Percentiles rank a stretch among this genome's conserved stretches.
Evolutionary conservation across 129 eudicot genomes (phyloP).

Genomic region (Pittosporum tobira): DNA sequence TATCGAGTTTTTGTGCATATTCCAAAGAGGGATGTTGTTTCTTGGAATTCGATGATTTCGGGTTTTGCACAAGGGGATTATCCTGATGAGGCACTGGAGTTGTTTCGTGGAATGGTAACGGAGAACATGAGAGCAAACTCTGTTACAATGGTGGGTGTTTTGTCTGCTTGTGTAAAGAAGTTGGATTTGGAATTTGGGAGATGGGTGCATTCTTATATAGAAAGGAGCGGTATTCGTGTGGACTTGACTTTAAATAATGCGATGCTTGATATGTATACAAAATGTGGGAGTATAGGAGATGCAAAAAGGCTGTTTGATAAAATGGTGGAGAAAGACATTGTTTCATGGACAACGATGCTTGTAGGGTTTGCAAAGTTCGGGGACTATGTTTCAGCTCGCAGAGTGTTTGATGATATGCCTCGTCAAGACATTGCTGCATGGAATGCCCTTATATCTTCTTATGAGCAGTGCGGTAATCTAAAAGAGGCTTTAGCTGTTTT

Average conservation of each 20-base stretch:
- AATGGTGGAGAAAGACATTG: conserved; percentile 50
- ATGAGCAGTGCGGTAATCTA: conserved; percentile 53
- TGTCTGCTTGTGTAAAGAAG: conserved; percentile 52
- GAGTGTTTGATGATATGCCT: conserved; percentile 45
- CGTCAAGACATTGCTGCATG: conserved; percentile 55
- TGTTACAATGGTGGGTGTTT: conserved; percentile 51
- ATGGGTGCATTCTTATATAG: conserved; percentile 45
- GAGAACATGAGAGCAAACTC: conserved; percentile 39
- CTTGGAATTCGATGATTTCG: conserved; percentile 72
- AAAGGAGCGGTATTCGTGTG: conserved; percentile 30
- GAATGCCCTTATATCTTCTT: conserved; percentile 73
- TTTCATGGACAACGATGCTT: conserved; percentile 68
- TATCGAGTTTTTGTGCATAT: conserved; percentile 39
- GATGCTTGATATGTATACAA: conserved; percentile 67
- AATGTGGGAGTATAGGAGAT: conserved; percentile 51
- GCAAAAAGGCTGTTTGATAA: conserved; percentile 45
- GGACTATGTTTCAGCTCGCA: conserved; percentile 39
- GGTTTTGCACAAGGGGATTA: conserved; percentile 42
- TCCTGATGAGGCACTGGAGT: conserved; percentile 39
- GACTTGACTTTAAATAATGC: conserved; percentile 42
- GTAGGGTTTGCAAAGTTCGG: conserved; percentile 59
- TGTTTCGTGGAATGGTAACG: conserved; percentile 39
- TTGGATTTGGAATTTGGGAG: conserved; percentile 44
- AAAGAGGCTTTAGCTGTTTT: conserved; percentile 66
- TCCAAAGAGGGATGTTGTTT: conserved; percentile 50